These are phyloP conservation scores for Neoscytalidium dimidiatum DNA, from an alignment of 2,329 filamentous ascomycete species.

Conservation along the genomic window DNA sequence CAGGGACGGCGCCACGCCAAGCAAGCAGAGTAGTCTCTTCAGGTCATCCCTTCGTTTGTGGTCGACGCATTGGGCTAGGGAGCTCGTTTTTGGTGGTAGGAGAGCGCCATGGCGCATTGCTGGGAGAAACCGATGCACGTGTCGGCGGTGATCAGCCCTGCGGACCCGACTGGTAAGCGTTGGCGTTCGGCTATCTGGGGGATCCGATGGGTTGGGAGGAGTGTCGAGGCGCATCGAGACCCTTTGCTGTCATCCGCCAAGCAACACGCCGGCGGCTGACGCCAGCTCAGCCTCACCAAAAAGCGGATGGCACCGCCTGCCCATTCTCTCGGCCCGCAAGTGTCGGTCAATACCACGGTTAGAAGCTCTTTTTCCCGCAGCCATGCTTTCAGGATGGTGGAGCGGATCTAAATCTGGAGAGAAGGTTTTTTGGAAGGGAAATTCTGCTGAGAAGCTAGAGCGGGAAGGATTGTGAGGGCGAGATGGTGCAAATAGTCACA, in stretches of 20 bases:
- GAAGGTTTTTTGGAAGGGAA: neutral
- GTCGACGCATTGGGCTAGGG: neutral
- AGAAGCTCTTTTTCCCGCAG: neutral
- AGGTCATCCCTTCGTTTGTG: neutral
- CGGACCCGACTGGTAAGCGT: neutral
- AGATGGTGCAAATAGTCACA: neutral
- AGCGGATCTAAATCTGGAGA: neutral
- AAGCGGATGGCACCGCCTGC: neutral
- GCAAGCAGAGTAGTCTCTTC: neutral
- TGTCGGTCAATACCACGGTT: neutral
- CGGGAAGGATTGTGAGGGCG: neutral
- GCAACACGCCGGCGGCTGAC: neutral
- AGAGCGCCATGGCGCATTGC: neutral
- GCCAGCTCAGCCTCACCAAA: neutral
- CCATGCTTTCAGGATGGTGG: no score
- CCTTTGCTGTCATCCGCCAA: neutral
- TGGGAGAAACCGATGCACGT: slow-evolving; percentile 1
- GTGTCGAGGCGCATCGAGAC: slow-evolving; percentile 2
- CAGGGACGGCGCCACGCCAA: neutral
- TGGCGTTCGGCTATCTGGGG: neutral
- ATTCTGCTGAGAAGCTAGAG: neutral
- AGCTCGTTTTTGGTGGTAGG: neutral
- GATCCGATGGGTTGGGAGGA: neutral
- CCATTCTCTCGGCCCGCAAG: neutral
- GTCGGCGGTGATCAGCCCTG: neutral